Evolutionary conservation across 805 yeast species (phyloP).

Genomic region (Alloascoidea hylecoeti): DNA sequence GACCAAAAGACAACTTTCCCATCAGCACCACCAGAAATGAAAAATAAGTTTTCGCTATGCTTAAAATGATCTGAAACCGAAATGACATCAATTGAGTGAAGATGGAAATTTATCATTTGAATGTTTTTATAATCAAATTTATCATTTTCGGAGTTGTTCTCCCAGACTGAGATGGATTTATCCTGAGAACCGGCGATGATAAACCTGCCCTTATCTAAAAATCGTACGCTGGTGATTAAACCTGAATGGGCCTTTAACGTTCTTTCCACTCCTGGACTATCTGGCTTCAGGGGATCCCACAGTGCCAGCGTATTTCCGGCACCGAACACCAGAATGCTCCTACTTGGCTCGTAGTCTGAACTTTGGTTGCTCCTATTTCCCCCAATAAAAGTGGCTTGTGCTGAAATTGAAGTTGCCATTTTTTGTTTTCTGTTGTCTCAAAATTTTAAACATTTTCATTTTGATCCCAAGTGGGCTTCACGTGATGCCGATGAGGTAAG

Average conservation of each 20-base stretch:
- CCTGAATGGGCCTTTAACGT: constrained; percentile 50
- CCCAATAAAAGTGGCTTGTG: constrained; percentile 60
- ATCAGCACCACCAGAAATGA: constrained; percentile 7
- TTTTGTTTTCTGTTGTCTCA: no score
- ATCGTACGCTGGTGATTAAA: constrained; percentile 55
- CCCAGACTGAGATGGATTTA: constrained; percentile 48
- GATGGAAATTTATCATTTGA: constrained; percentile 23
- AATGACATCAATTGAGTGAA: constrained; percentile 39
- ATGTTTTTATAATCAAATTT: constrained; percentile 14
- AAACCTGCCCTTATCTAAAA: constrained; percentile 27
- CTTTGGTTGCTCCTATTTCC: constrained; percentile 55
- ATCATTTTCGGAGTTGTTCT: constrained; percentile 7
- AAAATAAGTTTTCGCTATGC: constrained; percentile 3
- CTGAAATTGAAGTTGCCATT: no score
- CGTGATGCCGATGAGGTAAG: no score
- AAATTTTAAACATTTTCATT: no score
- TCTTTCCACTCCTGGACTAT: constrained; percentile 30
- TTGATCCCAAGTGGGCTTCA: no score
- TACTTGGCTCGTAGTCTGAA: constrained; percentile 30
- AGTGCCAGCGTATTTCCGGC: constrained; percentile 53
- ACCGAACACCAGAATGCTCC: constrained; percentile 49
- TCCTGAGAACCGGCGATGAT: constrained; percentile 62
- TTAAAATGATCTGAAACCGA: constrained; percentile 22
- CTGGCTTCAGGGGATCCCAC: constrained; percentile 40
- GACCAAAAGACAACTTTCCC: constrained; percentile 14